Evolutionary conservation across 2,329 filamentous ascomycete species (phyloP), one percentile per base, ranked within the genome.

Genomic region (Fusarium sulawesiense): DNA sequence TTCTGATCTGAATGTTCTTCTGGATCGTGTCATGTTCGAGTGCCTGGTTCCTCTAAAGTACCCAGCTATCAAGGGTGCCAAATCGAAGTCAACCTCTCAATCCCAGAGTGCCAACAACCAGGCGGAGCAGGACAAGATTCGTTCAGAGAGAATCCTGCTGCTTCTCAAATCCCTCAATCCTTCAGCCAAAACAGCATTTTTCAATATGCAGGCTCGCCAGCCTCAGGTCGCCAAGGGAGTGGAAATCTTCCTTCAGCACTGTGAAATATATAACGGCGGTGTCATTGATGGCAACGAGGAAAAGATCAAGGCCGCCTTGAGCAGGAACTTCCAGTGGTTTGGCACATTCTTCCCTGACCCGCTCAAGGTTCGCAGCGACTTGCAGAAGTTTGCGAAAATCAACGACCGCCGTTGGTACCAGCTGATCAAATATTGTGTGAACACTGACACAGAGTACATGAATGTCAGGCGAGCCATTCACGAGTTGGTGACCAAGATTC

Each of bases 361-460:
- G 1, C 78, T 87, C 55, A 89, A 91, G 71, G 91, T 92, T 20
- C 88, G 87, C 34, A 87, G 89, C 18, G 94, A 98, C 79, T 83
- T 99, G 14, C 91, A 93, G 82, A 97, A 93, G 75, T 98, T 98
- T 77, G 94, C 93, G 40, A 97, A 95, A 79, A 86, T 91, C 73
- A 93, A 98, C 75, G 94, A 99, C 77, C 91, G 95, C 54, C 91
- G 96, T 59, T 92, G 89, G 74, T 98, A 98, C 79, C 92, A 97
- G 75, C 88, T 99, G 23, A 89, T 98, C 71, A 91, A 92, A 60
- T 98, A 93, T 94, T 78, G 91, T 90, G 30, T 89, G 27, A 53
- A 20, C 20, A 53, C 92, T 6, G 92, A 95, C 68, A 94, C 92
- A 74, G 96, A 99, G 76, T 98, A 97, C 79, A 92, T 93, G 75